phyloP scores from a whole-genome alignment of 805 yeast genomes.

The Nakazawaea holstii region DNA sequence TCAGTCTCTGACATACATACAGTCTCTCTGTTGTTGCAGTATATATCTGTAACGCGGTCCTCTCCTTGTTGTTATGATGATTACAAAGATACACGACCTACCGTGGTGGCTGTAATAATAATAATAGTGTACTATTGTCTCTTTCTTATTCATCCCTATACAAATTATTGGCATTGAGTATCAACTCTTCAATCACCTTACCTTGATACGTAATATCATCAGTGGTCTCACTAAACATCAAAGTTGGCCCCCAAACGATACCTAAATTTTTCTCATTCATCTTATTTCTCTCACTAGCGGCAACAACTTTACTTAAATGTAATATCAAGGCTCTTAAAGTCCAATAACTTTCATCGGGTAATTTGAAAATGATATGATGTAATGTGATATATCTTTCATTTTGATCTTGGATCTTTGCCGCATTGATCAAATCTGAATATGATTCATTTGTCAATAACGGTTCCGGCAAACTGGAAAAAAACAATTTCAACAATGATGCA shows the following conservation, averaged over 20 bases:
- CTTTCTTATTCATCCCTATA: constrained; percentile 32
- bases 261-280: constrained; percentile 82
- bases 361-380: constrained; percentile 81
- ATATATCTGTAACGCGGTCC: too few relatives aligned
- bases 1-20: too few relatives aligned
- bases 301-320: constrained; percentile 74
- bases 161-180: constrained; percentile 55
- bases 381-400: constrained; percentile 60
- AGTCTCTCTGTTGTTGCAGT: too few relatives aligned
- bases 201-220: constrained; percentile 76
- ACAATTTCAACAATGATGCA: constrained; percentile 81
- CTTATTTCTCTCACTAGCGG: constrained; percentile 57
- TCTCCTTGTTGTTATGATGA: background rate
- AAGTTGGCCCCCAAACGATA: constrained; percentile 92
- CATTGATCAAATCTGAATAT: constrained; percentile 57
- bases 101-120: too few relatives aligned
- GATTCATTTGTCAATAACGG: constrained; percentile 70
- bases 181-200: constrained; percentile 76
- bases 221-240: constrained; percentile 64
- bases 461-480: constrained; percentile 81
- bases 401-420: constrained; percentile 62
- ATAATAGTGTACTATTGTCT: too few relatives aligned
- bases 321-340: constrained; percentile 79
- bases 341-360: constrained; percentile 94
- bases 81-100: background rate